Evolutionary conservation across 345 rosid species (phyloP).

Genomic region (Linum tenue): DNA sequence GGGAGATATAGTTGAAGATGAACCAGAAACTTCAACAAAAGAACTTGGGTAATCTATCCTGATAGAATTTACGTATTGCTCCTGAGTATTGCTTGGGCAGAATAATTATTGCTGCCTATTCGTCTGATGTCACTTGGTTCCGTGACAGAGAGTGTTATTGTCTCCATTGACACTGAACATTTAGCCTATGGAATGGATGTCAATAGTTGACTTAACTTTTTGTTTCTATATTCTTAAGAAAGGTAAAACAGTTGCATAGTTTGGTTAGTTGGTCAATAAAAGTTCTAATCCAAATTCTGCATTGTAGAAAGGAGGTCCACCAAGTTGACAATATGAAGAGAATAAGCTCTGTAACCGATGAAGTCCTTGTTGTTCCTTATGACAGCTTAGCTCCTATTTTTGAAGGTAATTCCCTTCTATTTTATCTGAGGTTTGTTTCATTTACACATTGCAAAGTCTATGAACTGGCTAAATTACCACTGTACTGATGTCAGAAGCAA

Average conservation of each 20-base stretch:
- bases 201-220: too few species aligned
- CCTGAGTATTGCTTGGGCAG: neutral
- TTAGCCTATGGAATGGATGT: too few species aligned
- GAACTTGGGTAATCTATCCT: conserved; percentile 8
- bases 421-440: neutral
- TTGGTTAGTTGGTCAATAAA: neutral
- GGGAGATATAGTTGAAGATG: conserved; percentile 18
- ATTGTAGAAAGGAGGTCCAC: conserved; percentile 30
- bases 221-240: too few species aligned
- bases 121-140: neutral
- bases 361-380: conserved; percentile 37
- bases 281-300: conserved; percentile 10
- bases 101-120: neutral
- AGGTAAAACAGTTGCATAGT: neutral
- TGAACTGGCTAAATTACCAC: neutral
- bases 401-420: conserved; percentile 23
- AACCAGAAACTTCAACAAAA: conserved; percentile 11
- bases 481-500: neutral
- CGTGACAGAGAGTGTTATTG: too few species aligned
- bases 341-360: conserved; percentile 18
- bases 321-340: conserved; percentile 20
- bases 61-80: neutral
- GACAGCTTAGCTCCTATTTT: conserved; percentile 25
- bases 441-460: neutral
- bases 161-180: too few species aligned